Percentiles rank a stretch among this genome's conserved stretches.
Evolutionary conservation across 2,329 filamentous ascomycete species (phyloP).

Genomic region (Botrytis aclada): DNA sequence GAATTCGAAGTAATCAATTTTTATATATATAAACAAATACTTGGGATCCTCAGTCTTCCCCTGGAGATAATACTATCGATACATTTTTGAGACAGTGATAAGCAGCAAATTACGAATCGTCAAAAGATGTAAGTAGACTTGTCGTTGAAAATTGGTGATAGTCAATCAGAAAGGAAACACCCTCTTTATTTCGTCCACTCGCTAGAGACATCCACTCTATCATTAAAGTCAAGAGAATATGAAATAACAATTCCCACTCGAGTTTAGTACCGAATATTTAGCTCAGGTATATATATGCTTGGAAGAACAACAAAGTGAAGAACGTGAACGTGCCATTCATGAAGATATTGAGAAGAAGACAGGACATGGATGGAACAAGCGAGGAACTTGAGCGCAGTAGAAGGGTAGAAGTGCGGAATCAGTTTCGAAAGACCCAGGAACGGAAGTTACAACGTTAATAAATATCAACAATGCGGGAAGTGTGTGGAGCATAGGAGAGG

Average conservation of each 20-base stretch:
- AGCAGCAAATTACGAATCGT: background rate
- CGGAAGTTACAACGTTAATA: accelerated
- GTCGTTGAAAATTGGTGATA: background rate
- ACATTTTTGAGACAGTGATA: background rate
- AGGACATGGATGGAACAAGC: background rate
- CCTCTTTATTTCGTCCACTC: background rate
- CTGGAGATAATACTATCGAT: background rate
- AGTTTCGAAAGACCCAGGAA: background rate
- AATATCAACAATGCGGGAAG: background rate
- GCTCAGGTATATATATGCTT: background rate
- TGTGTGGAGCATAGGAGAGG: background rate
- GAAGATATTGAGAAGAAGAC: background rate
- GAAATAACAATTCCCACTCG: background rate
- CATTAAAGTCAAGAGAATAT: background rate
- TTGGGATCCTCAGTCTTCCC: background rate
- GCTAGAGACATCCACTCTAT: background rate
- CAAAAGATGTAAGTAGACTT: background rate
- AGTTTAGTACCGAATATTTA: too few relatives aligned
- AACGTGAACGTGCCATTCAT: background rate
- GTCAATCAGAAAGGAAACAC: background rate
- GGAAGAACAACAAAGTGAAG: background rate
- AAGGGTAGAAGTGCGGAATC: background rate
- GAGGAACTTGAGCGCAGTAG: background rate
- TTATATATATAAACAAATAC: too few relatives aligned
- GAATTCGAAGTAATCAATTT: background rate